A percentile compares a stretch with the other conserved stretches of the same genome.
phyloP scores from a whole-genome alignment of 345 rosid species.

The Cardamine resedifolia region DNA sequence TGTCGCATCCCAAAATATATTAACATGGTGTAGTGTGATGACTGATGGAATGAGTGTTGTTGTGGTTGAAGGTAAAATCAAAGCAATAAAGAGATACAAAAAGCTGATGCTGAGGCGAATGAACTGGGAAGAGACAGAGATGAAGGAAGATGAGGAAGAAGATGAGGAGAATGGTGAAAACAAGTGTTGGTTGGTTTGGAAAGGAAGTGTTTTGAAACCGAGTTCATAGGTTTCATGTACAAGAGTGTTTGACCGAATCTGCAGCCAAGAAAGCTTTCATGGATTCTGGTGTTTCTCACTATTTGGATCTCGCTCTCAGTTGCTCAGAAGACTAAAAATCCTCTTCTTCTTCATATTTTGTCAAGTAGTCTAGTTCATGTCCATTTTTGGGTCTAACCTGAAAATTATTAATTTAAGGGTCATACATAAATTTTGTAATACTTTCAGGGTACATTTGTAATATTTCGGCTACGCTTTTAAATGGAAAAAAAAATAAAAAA shows the following conservation, averaged over 20 bases:
- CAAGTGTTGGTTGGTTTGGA: conserved; percentile 77
- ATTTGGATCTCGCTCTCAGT: conserved; percentile 80
- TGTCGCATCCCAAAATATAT: conserved; percentile 66
- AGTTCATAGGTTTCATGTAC: conserved; percentile 54
- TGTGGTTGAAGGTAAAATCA: conserved; percentile 87
- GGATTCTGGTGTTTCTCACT: conserved; percentile 73
- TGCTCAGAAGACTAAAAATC: conserved; percentile 47
- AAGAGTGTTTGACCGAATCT: too few species aligned
- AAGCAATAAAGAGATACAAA: conserved; percentile 78
- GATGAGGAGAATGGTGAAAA: conserved; percentile 50
- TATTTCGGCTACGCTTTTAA: background rate
- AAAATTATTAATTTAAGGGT: background rate
- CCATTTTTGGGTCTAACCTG: background rate
- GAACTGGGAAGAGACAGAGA: conserved; percentile 77
- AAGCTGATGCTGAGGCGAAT: conserved; percentile 81
- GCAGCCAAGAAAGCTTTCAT: conserved; percentile 63
- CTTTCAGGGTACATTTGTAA: background rate
- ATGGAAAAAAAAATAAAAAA: too few species aligned
- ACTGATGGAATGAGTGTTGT: conserved; percentile 68
- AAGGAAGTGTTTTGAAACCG: conserved; percentile 67
- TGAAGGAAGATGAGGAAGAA: conserved; percentile 48
- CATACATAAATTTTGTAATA: background rate
- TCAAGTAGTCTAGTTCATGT: background rate
- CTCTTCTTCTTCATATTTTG: background rate
- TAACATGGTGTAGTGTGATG: conserved; percentile 76